Evolutionary conservation across 2,329 filamentous ascomycete genomes (phyloP), one percentile per base, ranked within the genome.

Genomic region (Fusarium fracticaudum): DNA sequence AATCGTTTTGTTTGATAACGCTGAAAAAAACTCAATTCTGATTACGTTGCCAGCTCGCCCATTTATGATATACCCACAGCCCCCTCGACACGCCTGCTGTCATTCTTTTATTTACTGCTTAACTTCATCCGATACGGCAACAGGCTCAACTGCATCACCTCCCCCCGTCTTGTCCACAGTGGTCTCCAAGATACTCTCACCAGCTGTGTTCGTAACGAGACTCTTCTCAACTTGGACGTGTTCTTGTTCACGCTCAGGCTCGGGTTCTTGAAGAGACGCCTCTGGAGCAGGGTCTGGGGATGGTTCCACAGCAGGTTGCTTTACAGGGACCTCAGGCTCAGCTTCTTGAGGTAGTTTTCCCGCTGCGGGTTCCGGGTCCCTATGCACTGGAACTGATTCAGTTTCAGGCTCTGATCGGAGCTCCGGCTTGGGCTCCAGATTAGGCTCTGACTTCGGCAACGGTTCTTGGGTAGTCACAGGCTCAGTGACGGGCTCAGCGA

Each of bases 121-220:
- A 11, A 80, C 78, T 59, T 81, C 77, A 29, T 85, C 82, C 57
- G 82, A 77, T 12, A 82, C 80, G 31, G 79, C 77, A 40, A 82
- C 77, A 18, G 83, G 82, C 69, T 85, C 78, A 55, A 84, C 74
- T 64, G 78, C 61, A 24, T 79, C 66, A 15, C 71, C 80, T 37
- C 79, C 80, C 57, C 81, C 78, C 47, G 80, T 79, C 73, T 83
- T 81, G 60, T 82, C 76, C 18, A 86, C 70, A 31, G 79, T 79
- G 6, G 83, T 81, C 66, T 84, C 80, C 15, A 85, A 72, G n/a
- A 87, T 79, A 38, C 82, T 81, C 77, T 86, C 85, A 6, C 85
- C 85, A 12, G 85, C 85, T 58, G 79, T 83, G 70, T 86, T 85
- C 17, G 81, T 78, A 31, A 79, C 83, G 24, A 85, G 77, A 1